phyloP scores from a whole-genome alignment of 2,329 filamentous ascomycete genomes.

The Aureobasidium musti region DNA sequence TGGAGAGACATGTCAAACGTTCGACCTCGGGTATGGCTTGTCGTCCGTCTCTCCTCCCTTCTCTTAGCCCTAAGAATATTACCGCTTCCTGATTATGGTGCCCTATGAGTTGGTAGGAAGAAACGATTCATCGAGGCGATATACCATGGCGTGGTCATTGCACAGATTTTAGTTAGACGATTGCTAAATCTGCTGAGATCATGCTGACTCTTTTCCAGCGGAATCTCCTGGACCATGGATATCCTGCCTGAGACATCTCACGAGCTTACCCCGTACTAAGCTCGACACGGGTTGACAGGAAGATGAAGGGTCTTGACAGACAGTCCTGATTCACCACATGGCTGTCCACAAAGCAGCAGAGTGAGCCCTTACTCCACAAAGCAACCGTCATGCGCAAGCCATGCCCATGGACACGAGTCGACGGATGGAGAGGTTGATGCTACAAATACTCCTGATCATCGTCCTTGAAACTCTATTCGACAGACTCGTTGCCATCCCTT shows the following conservation, averaged over 20 bases:
- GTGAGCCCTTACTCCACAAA: constrained; percentile 17
- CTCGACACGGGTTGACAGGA: not conserved
- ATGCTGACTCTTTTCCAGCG: not conserved
- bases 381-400: not conserved
- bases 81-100: no score
- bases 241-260: not conserved
- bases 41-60: not conserved
- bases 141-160: not conserved
- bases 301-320: not conserved
- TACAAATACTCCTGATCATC: constrained; percentile 13
- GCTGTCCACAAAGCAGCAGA: not conserved
- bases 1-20: constrained; percentile 22
- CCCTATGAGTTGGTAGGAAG: not conserved
- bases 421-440: no score
- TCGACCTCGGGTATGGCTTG: not conserved
- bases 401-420: not conserved
- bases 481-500: not conserved
- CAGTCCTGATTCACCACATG: not conserved
- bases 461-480: constrained; percentile 12
- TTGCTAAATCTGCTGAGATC: no score
- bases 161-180: not conserved
- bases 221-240: not conserved
- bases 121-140: not conserved
- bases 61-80: not conserved
- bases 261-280: constrained; percentile 3